Conservation (phyloP, 345 rosid genomes). For the Aegle marmelos region DNA sequence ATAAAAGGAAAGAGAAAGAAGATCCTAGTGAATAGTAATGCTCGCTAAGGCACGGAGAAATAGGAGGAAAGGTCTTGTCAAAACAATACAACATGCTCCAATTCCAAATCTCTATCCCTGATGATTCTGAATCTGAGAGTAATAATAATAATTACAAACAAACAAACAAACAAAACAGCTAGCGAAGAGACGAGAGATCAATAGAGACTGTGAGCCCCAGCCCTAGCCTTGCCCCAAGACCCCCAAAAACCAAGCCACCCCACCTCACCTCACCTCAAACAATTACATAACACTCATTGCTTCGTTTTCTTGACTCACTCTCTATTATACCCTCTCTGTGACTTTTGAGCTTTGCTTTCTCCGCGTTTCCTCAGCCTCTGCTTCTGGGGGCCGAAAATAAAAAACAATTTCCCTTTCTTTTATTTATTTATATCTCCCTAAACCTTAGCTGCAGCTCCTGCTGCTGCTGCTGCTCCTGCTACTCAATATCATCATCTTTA, state of each 20-base stretch:
- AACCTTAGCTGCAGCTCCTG: slow-evolving; percentile 3
- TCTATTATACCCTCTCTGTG: background rate
- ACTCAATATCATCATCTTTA: slow-evolving; percentile 53
- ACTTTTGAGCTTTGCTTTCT: slow-evolving; percentile 35
- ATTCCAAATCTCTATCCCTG: slow-evolving; percentile 23
- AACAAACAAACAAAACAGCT: slow-evolving; percentile 13
- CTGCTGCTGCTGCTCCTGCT: slow-evolving; percentile 9
- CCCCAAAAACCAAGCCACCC: background rate
- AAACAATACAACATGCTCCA: slow-evolving; percentile 42
- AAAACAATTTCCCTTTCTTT: slow-evolving; percentile 21
- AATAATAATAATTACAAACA: slow-evolving; percentile 17
- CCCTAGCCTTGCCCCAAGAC: no score
- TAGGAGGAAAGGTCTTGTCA: slow-evolving; percentile 44
- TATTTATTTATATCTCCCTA: slow-evolving; percentile 3
- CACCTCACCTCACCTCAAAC: background rate
- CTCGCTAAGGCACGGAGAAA: slow-evolving; percentile 11
- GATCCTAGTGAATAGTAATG: background rate
- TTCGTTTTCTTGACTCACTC: background rate
- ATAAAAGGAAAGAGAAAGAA: background rate
- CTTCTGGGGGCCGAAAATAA: slow-evolving; percentile 59
- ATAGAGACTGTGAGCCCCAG: background rate
- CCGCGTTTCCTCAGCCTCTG: slow-evolving; percentile 86
- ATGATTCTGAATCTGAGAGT: slow-evolving; percentile 8
- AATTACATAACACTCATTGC: slow-evolving; percentile 13
- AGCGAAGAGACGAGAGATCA: background rate